Evolutionary conservation across 2,329 filamentous ascomycete genomes (phyloP), one percentile per base, ranked within the genome.

Genomic region (Penicillium sclerotigenum): DNA sequence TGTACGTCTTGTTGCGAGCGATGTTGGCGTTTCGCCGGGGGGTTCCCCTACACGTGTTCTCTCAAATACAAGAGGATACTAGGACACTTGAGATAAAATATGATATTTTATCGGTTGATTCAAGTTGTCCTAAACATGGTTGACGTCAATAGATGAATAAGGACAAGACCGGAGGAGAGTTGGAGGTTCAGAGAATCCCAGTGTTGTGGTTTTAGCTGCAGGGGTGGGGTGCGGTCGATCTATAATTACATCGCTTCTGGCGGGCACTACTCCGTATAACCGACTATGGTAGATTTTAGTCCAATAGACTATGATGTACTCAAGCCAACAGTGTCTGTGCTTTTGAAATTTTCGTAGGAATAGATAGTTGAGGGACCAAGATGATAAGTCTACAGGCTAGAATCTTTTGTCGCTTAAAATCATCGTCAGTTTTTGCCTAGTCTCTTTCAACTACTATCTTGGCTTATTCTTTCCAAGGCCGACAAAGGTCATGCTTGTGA

Each of bases 121-220:
- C 34, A 49, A 31, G n/a, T 46, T 10, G 6, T 24, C 24, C 14
- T 13, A 28, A 47, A n/a, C 54, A 58, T 61, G 7, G 13, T 54
- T 47, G 50, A 42, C 29, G 42, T 52, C 43, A 40, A 47, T 51
- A 34, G 37, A 55, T 54, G 42, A 36, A 47, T 43, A 42, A 52
- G 52, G 52, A 46, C 47, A 48, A 57, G 28, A 37, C 47, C 45
- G 36, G 49, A 51, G 46, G 34, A 18, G 36, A 52, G 58, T 54
- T 43, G 56, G 60, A 60, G 49, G 57, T 62, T 61, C 53, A 56
- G 54, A 60, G 56, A 58, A 66, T 61, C 60, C 68, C 68, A 61
- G 63, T 61, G 61, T 51, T 65, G 63, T 69, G 68, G 70, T 68
- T 70, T 68, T 68, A 64, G 63, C 64, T 70, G 64, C 66, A 70